Evolutionary conservation across 2,329 filamentous ascomycete genomes (phyloP), one percentile per base, ranked within the genome.

Genomic region (Capronia americana): DNA sequence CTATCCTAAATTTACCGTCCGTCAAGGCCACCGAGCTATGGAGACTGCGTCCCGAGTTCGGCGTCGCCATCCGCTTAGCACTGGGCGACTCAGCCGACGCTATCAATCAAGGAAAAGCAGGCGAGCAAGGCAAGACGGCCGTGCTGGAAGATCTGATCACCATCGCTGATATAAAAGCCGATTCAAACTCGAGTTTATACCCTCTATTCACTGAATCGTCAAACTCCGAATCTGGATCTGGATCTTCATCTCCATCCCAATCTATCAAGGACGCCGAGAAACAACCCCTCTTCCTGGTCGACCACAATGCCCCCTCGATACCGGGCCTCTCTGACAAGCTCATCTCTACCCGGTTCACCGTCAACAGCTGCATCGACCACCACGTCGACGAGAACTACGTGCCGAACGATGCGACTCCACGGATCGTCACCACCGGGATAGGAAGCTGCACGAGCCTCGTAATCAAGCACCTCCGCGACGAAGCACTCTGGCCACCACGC

Each of bases 401-500:
- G 2, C 79, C 84, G 0, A 44, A 74, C 11, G 74, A 79, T 2
- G 74, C 75, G 2, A 79, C 84, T 44, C 85, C 85, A 8, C 78
- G 83, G 28, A 76, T 87, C 24, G 83, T 89, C 44, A 78, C 81
- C 54, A 84, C 83, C 24, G 80, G 81, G 14, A 78, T 80, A 12
- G 87, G 87, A 1, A 88, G 86, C 67, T 89, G 87, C 74, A 82
- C 82, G 8, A 88, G 85, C 32, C 79, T 88, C 2, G 78, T 89
- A 8, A 78, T 83, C 7, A 80, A 83, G 51, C 82, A 86, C 66
- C 76, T 76, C 63, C 77, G 64, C 80, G 81, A 83, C 77, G 84
- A 72, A 59, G 75, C 73, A 54, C 80, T 73, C 75, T 85, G 71
- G 80, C 72, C 44, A 72, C 75, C 64, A 75, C 78, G 34, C 78